Evolutionary conservation across 2,329 filamentous ascomycete species (phyloP).

Genomic region (Botrytis hyacinthi): DNA sequence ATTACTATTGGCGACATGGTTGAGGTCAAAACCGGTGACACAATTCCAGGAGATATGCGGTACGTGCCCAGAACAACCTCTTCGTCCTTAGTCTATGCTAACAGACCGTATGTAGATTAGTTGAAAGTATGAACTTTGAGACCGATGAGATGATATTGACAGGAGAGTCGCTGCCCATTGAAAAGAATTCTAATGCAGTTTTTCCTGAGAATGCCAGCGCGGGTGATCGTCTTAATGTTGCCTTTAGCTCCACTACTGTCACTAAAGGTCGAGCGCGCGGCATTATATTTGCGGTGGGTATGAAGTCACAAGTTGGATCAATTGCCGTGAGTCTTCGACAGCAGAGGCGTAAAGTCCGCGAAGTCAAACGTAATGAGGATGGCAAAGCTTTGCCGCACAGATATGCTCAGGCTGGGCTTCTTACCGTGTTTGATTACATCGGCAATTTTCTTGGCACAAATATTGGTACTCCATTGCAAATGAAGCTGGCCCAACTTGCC

Average conservation of each 20-base stretch:
- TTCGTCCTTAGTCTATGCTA: conserved; percentile 11
- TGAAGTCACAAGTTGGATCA: conserved; percentile 61
- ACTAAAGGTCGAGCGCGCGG: conserved; percentile 60
- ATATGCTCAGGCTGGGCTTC: conserved; percentile 42
- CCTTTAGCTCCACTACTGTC: conserved; percentile 60
- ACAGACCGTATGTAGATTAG: conserved; percentile 38
- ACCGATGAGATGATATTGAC: conserved; percentile 62
- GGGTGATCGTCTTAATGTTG: conserved; percentile 60
- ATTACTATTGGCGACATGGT: conserved; percentile 58
- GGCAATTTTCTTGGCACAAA: conserved; percentile 63
- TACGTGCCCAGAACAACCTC: conserved; percentile 21
- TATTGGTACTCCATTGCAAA: conserved; percentile 65
- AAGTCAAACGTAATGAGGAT: conserved; percentile 48
- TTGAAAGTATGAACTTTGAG: conserved; percentile 55
- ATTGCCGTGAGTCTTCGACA: conserved; percentile 61
- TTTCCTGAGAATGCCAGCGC: conserved; percentile 42
- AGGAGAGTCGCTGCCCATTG: conserved; percentile 59
- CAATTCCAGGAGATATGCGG: conserved; percentile 44
- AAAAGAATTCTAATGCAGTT: conserved; percentile 50
- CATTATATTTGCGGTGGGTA: conserved; percentile 59
- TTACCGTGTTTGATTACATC: conserved; percentile 53
- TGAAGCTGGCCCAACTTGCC: conserved; percentile 63
- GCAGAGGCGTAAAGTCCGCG: conserved; percentile 47
- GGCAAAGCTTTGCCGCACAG: conserved; percentile 50
- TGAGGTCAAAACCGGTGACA: conserved; percentile 51